A percentile compares a stretch with the other conserved stretches of the same genome.
Conservation (phyloP, 352 stramenopile genomes). For the Phytopythium helicoides region DNA sequence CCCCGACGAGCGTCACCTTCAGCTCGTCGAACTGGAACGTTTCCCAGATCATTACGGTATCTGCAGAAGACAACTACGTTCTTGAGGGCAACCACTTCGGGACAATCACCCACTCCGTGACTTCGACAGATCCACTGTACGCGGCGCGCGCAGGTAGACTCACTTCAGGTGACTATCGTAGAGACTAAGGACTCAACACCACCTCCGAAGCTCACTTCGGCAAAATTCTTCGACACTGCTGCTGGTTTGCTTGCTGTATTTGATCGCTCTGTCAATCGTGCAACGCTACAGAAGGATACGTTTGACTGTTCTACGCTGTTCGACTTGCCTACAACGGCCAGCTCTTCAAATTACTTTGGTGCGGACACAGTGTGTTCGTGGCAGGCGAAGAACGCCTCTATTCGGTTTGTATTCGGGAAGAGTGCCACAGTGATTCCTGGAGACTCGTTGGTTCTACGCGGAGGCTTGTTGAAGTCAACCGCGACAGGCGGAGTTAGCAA, state of each 20-base stretch:
- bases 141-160: constrained; percentile 14
- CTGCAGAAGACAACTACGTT: constrained; percentile 45
- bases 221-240: constrained; percentile 51
- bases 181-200: constrained; percentile 62
- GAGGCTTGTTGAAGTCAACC: constrained; percentile 52
- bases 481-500: constrained; percentile 34
- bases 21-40: constrained; percentile 49
- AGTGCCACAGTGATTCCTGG: constrained; percentile 39
- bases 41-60: constrained; percentile 31
- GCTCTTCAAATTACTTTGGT: constrained; percentile 40
- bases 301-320: constrained; percentile 59
- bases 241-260: constrained; percentile 43
- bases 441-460: constrained; percentile 29
- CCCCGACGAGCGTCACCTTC: constrained; percentile 32
- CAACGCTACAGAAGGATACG: constrained; percentile 19
- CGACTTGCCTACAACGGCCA: constrained; percentile 27
- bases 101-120: constrained; percentile 22
- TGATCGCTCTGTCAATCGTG: constrained; percentile 42
- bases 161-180: constrained; percentile 47
- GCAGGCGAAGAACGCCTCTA: constrained; percentile 35
- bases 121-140: constrained; percentile 32
- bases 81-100: constrained; percentile 40
- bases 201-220: constrained; percentile 46
- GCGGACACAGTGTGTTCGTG: constrained; percentile 35
- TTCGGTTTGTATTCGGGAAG: constrained; percentile 48